phyloP scores from a whole-genome alignment of 202 grass and related monocot genomes.

The Hordeum pubiflorum region DNA sequence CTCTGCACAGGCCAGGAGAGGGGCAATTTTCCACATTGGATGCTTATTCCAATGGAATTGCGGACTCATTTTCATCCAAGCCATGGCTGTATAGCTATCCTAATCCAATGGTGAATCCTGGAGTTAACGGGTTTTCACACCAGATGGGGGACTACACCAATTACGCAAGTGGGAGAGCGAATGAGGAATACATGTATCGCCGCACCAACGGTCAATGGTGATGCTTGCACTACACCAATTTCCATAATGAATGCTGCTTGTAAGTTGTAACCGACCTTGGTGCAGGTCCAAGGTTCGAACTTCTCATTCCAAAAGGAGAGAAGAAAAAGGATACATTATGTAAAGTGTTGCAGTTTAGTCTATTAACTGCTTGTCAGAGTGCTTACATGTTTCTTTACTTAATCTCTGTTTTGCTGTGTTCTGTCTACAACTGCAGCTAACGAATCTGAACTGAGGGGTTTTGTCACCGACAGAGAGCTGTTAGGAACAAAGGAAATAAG shows the following conservation, averaged over 20 bases:
- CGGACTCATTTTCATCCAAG: slow-evolving; percentile 35
- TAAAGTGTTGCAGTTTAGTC: slow-evolving; percentile 2
- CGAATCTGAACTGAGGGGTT: neutral
- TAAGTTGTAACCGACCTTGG: slow-evolving; percentile 38
- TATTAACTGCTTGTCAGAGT: neutral
- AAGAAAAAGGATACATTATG: slow-evolving; percentile 33
- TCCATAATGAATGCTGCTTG: slow-evolving; percentile 33
- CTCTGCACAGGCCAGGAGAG: slow-evolving; percentile 34
- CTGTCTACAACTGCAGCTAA: neutral
- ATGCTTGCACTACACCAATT: slow-evolving; percentile 11
- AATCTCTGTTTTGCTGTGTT: neutral
- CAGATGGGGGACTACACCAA: slow-evolving; percentile 42
- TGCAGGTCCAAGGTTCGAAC: slow-evolving; percentile 24
- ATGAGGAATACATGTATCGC: slow-evolving; percentile 60
- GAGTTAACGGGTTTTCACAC: slow-evolving; percentile 31
- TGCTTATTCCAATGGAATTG: slow-evolving; percentile 43
- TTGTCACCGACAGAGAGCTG: neutral
- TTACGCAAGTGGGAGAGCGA: slow-evolving; percentile 42
- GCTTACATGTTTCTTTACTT: neutral
- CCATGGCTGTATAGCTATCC: slow-evolving; percentile 41
- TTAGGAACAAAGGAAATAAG: neutral
- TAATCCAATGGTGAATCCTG: slow-evolving; percentile 40
- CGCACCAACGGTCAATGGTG: slow-evolving; percentile 45
- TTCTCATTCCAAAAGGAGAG: slow-evolving; percentile 24
- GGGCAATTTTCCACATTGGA: slow-evolving; percentile 33